Evolutionary conservation across 2,329 filamentous ascomycete species (phyloP), one percentile per base, ranked within the genome.

Genomic region (Cordyceps pruinosa): DNA sequence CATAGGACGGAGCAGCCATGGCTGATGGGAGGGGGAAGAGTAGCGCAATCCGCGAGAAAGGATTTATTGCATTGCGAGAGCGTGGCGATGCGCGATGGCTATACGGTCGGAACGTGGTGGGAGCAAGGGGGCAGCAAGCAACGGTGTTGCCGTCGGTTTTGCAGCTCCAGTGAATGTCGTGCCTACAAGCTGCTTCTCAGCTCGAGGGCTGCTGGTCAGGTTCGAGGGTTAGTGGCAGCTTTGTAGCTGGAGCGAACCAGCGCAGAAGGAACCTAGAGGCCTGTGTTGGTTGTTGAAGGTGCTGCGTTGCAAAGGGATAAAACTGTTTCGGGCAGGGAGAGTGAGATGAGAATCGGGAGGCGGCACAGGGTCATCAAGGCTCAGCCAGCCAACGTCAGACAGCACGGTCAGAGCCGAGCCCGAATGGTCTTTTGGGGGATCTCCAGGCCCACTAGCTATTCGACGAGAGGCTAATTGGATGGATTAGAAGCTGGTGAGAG

Each of bases 1-100:
- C 51, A 45, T 58, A 45, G 12, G 54, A 53, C 41, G 56, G 56
- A 46, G 35, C 41, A 37, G 55, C 58, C 62, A 64, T 64, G 56
- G 56, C 58, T 26, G 52, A 23, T 32, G 21, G 0, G 28, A 44
- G 10, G 28, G 15, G 8, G n/a, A 55, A 4, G 32, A 2, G 21
- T 15, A 7, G 34, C 34, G 41, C 39, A 13, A 34, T 5, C 41
- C 44, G 44, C 44, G 5, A 23, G 39, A 12, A 7, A 17, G 5
- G 19, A 5, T 23, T 56, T 32, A 56, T 30, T 15, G 25, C 52
- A 56, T 56, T 15, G 30, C 32, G 21, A 56, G 9, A 47, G 25
- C 5, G 30, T 37, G 30, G 30, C 26, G 28, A 30, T n/a, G 17
- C 19, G 41, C 17, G 39, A 21, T 28, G 30, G 3, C 5, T 19